Conservation (phyloP, 2,329 filamentous ascomycete genomes). For the Aureobasidium uvarum region DNA sequence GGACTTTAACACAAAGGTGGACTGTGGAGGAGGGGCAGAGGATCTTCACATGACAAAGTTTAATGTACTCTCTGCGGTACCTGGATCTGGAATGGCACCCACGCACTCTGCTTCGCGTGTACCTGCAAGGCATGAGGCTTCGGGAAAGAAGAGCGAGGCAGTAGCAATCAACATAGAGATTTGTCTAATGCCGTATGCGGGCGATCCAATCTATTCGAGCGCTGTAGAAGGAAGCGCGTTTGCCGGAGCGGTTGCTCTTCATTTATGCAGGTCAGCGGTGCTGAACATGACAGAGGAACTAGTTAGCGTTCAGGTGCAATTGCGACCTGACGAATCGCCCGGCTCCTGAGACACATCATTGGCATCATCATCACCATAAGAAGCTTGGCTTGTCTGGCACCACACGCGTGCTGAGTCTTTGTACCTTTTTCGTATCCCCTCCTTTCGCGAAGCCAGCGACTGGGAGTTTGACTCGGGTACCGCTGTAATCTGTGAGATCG, state of each 20-base stretch:
- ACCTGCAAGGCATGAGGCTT: slow-evolving; percentile 15
- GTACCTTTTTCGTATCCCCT: slow-evolving; percentile 20
- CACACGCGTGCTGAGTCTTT: slow-evolving; percentile 9
- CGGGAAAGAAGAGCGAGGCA: neutral
- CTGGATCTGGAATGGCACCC: neutral
- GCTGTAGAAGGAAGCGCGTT: neutral
- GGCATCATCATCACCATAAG: slow-evolving; percentile 3
- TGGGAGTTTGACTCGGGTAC: neutral
- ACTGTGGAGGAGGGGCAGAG: slow-evolving; percentile 9
- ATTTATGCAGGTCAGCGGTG: slow-evolving; percentile 15
- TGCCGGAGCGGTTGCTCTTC: slow-evolving; percentile 1
- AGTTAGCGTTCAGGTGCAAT: neutral
- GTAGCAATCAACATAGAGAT: neutral
- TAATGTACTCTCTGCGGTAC: slow-evolving; percentile 1
- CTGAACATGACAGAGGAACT: neutral
- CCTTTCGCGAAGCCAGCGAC: neutral
- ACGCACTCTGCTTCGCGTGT: neutral
- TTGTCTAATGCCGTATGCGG: neutral
- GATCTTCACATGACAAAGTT: slow-evolving; percentile 13
- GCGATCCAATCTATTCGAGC: neutral
- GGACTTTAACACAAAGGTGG: neutral
- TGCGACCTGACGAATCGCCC: slow-evolving; percentile 17
- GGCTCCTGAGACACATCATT: neutral
- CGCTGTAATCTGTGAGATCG: neutral
- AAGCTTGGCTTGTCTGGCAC: slow-evolving; percentile 19